These are phyloP conservation scores for Monilinia fructigena DNA, from an alignment of 2,329 filamentous ascomycete species.

Conservation along the genomic window DNA sequence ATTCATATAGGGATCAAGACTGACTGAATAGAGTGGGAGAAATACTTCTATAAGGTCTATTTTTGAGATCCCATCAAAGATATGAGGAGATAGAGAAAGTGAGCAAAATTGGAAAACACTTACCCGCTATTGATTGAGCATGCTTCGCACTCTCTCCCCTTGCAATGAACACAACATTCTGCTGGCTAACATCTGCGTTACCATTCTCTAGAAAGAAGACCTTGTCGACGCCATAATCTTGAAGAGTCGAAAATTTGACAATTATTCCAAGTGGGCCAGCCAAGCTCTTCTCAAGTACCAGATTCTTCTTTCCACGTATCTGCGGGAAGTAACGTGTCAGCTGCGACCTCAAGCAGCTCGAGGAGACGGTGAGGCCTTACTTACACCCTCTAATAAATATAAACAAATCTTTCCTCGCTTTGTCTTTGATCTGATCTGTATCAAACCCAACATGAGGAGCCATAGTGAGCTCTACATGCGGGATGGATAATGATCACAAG, in stretches of 20 bases:
- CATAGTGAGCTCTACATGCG: conserved; percentile 60
- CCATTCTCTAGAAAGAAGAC: conserved; percentile 95
- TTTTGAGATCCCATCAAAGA: conserved; percentile 51
- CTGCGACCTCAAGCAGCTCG: conserved; percentile 29
- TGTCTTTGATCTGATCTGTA: conserved; percentile 72
- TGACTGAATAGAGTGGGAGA: conserved; percentile 55
- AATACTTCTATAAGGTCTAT: conserved; percentile 56
- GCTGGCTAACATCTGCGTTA: conserved; percentile 90
- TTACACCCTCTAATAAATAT: conserved; percentile 89
- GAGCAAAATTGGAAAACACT: conserved; percentile 32
- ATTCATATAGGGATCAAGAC: conserved; percentile 55
- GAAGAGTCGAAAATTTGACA: conserved; percentile 90
- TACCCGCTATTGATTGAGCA: conserved; percentile 85
- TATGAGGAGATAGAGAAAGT: background rate
- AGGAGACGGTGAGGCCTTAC: conserved; percentile 47
- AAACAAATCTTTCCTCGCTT: conserved; percentile 89
- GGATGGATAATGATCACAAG: conserved; percentile 28
- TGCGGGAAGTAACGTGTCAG: conserved; percentile 46
- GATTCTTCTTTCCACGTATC: conserved; percentile 98
- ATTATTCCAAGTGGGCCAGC: conserved; percentile 87
- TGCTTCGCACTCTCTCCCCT: conserved; percentile 85
- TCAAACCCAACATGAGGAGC: conserved; percentile 70
- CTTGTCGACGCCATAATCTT: conserved; percentile 97
- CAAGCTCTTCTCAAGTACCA: conserved; percentile 87
- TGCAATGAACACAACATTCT: conserved; percentile 91